phyloP scores from a whole-genome alignment of 768 basidiomycete species.

The Rhodotorula toruloides region DNA sequence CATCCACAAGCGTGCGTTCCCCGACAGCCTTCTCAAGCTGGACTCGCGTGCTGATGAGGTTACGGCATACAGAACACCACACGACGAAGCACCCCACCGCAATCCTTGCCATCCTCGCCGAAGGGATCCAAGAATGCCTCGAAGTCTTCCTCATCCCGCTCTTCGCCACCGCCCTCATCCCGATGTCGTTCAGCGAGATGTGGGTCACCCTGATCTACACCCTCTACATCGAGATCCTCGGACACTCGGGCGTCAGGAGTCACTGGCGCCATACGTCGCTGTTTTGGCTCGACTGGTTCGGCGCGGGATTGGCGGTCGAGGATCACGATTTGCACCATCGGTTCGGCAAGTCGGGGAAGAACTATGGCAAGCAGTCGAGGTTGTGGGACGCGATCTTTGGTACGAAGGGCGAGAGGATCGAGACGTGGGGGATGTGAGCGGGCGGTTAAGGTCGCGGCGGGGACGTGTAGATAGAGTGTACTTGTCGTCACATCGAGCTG shows the following conservation, averaged over 20 bases:
- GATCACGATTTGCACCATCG: slow-evolving; percentile 27
- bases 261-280: slow-evolving; percentile 21
- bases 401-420: slow-evolving; percentile 23
- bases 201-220: slow-evolving; percentile 31
- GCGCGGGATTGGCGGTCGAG: slow-evolving; percentile 21
- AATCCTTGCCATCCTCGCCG: slow-evolving; percentile 32
- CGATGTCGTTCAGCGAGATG: slow-evolving; percentile 23
- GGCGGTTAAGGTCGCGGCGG: not conserved
- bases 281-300: slow-evolving; percentile 7
- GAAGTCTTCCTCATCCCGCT: slow-evolving; percentile 27
- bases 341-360: slow-evolving; percentile 14
- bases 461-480: not conserved
- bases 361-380: slow-evolving; percentile 18
- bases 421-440: slow-evolving; percentile 21
- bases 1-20: slow-evolving; percentile 16
- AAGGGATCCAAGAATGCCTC: slow-evolving; percentile 21
- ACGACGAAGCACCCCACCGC: slow-evolving; percentile 27
- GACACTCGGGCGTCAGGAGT: slow-evolving; percentile 22
- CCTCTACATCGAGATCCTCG: slow-evolving; percentile 31
- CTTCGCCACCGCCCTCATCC: slow-evolving; percentile 14
- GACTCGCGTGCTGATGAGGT: no score
- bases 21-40: no score
- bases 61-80: no score
- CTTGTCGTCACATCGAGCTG: no score
- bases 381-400: slow-evolving; percentile 15